Base-by-base conservation (phyloP, 129 eudicot genomes). In the Ambrosia artemisiifolia region DNA sequence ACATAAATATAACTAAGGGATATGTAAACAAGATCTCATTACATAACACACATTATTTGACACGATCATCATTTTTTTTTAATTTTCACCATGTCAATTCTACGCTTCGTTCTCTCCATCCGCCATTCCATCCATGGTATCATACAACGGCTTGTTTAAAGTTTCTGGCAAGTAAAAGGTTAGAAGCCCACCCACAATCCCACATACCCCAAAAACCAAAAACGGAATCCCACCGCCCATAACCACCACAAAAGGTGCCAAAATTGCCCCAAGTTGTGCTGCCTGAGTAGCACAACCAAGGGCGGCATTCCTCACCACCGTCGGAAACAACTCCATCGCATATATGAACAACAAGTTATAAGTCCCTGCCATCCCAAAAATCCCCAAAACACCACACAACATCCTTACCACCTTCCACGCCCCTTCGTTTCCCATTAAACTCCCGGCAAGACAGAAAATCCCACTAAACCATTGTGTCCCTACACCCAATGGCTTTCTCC, bases 251-350 rank as follows among this genome's bases (percentile, higher is more conserved):
- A 90, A 55, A 11, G 97, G 99, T 3, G 94, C 86, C 71, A 95
- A 20, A 0, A 95, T 95, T 3, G 99, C 99, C 4, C 99, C 99
- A 76, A 90, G 50, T 20, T 91, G 97, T 0, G 89, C 92, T 6
- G 99, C 99, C 72, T 95, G 99, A 55, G 97, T 81, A 0, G 97
- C 94, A 61, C 96, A 82, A 7, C 99, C 97, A n/a, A 95, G 80
- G 2, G 99, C 99, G 1, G 99, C 94, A 14, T 88, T 95, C 40
- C 99, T 90, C 50, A 95, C 99, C 75, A 91, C 97, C 2, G 99
- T 95, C 0, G 99, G 99, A 74, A 95, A 95, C 83, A 95, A 77
- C 87, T 95, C 99, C 78, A 81, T 68, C 17, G 97, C 85, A 28
- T 95, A 95, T 63, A 95, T 86, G 53, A 90, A 95, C 80, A 95